These are phyloP conservation scores for Posidonia australis DNA, from an alignment of 106 monocot genomes.

Conservation along the genomic window DNA sequence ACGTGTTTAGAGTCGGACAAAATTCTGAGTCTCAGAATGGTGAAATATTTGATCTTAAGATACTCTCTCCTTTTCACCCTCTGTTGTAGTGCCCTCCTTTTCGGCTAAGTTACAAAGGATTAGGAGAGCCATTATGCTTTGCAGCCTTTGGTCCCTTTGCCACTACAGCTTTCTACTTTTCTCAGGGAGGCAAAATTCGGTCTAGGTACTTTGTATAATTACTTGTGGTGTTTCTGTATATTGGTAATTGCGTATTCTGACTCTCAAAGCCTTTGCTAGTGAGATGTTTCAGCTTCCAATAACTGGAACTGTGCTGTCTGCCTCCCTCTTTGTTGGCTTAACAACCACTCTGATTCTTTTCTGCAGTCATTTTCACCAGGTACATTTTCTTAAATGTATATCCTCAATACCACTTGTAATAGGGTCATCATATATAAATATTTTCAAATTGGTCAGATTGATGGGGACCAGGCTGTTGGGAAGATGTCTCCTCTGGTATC, in stretches of 20 bases:
- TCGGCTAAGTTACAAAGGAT: slow-evolving; percentile 79
- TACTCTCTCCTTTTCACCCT: background rate
- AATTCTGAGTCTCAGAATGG: too few relatives aligned
- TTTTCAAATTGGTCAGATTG: slow-evolving; percentile 40
- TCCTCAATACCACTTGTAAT: background rate
- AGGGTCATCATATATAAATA: background rate
- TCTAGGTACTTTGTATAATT: slow-evolving; percentile 19
- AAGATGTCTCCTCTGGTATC: slow-evolving; percentile 96
- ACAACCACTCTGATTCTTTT: slow-evolving; percentile 93
- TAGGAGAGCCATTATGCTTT: slow-evolving; percentile 94
- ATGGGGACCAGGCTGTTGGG: slow-evolving; percentile 72
- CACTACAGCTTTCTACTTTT: slow-evolving; percentile 86
- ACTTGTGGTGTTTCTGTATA: too few relatives aligned
- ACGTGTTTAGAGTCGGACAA: too few relatives aligned
- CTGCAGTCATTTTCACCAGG: slow-evolving; percentile 99
- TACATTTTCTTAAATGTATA: too few relatives aligned
- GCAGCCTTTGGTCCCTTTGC: slow-evolving; percentile 96
- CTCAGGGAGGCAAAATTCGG: slow-evolving; percentile 33
- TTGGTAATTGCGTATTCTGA: too few relatives aligned
- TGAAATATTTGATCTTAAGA: too few relatives aligned
- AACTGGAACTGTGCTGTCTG: slow-evolving; percentile 34
- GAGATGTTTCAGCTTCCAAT: slow-evolving; percentile 35
- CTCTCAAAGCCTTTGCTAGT: slow-evolving; percentile 11
- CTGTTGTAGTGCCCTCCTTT: slow-evolving; percentile 82
- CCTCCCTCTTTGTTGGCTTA: slow-evolving; percentile 85